Percentiles rank a stretch among this genome's conserved stretches.
Conservation (phyloP, 2,329 filamentous ascomycete genomes). For the Thermoascus crustaceus region DNA sequence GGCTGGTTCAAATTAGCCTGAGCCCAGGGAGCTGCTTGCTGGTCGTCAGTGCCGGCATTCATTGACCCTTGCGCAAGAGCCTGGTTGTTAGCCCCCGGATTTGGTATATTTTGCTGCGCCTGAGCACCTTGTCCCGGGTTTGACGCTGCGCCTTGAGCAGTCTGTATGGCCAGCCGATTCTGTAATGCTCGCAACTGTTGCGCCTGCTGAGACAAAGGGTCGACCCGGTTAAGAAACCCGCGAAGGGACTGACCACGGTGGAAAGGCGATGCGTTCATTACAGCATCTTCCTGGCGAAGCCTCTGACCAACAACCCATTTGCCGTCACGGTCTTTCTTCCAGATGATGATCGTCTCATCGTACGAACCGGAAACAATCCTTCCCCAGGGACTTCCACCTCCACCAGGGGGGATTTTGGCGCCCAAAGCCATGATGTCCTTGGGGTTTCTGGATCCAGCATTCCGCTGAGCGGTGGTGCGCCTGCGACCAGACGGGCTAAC, state of each 20-base stretch:
- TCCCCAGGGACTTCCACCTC: constrained; percentile 79
- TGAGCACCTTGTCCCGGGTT: background rate
- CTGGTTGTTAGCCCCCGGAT: constrained; percentile 2
- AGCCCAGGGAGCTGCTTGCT: constrained; percentile 6
- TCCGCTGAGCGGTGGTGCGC: constrained; percentile 45
- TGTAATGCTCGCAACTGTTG: background rate
- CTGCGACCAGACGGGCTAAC: constrained; percentile 40
- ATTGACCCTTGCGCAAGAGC: constrained; percentile 3
- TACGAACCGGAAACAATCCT: constrained; percentile 97
- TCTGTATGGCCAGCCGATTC: background rate
- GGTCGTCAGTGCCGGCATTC: constrained; percentile 1
- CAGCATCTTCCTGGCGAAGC: constrained; percentile 56
- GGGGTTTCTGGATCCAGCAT: constrained; percentile 66
- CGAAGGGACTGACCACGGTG: constrained; percentile 4
- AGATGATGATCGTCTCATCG: constrained; percentile 91
- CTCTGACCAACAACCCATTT: constrained; percentile 73
- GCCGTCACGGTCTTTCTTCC: constrained; percentile 77
- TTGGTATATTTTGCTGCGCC: background rate
- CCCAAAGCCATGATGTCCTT: constrained; percentile 68
- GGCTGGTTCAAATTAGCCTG: constrained; percentile 1
- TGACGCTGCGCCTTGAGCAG: background rate
- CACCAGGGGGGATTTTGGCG: constrained; percentile 80
- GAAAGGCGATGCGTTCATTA: constrained; percentile 23
- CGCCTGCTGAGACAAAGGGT: background rate
- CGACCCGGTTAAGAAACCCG: background rate